Conservation (phyloP, 2,329 filamentous ascomycete species). For the Arthrobotrys sphaeroides region DNA sequence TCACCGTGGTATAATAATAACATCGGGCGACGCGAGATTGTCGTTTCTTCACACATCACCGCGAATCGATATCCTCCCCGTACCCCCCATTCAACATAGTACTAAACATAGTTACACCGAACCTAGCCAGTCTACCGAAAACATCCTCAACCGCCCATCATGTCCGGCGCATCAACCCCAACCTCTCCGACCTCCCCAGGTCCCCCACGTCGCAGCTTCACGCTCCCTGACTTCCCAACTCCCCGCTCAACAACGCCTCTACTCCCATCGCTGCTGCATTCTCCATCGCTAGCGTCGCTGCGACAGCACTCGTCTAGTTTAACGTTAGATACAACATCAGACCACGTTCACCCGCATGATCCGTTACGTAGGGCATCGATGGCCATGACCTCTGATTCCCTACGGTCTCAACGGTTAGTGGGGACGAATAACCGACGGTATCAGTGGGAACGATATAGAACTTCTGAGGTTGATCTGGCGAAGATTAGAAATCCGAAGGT, state of each 20-base stretch:
- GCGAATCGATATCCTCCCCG: no score
- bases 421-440: slow-evolving; percentile 88
- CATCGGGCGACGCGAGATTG: no score
- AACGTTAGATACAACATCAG: slow-evolving; percentile 7
- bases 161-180: slow-evolving; percentile 13
- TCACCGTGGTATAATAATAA: no score
- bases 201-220: slow-evolving; percentile 24
- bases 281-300: slow-evolving; percentile 16
- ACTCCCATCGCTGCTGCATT: slow-evolving; percentile 25
- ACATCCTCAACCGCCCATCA: no score
- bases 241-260: slow-evolving; percentile 18
- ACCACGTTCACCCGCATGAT: not conserved
- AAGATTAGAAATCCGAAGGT: slow-evolving; percentile 76
- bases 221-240: slow-evolving; percentile 35
- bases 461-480: slow-evolving; percentile 77
- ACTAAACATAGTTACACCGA: no score
- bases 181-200: not conserved
- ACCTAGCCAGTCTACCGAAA: no score
- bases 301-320: not conserved
- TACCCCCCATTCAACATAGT: no score
- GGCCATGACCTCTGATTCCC: slow-evolving; percentile 29
- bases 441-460: slow-evolving; percentile 87
- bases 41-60: no score
- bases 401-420: slow-evolving; percentile 70
- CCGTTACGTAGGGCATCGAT: slow-evolving; percentile 24